These are phyloP conservation scores for Diplodia corticola DNA, from an alignment of 2,329 filamentous ascomycete species.

Conservation along the genomic window DNA sequence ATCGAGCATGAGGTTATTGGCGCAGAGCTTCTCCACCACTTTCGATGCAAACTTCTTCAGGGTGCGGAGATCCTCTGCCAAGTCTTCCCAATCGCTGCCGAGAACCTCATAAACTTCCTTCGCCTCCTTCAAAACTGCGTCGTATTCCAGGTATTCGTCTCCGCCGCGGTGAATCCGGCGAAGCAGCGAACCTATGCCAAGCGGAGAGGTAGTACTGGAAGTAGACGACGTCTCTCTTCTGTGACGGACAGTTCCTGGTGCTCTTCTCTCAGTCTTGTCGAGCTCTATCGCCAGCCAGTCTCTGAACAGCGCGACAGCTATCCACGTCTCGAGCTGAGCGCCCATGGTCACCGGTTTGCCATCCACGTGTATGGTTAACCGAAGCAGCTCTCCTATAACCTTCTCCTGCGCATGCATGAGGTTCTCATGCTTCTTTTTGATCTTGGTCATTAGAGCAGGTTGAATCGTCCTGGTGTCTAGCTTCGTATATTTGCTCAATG, in stretches of 20 bases:
- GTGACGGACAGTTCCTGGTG: not conserved
- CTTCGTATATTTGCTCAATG: not conserved
- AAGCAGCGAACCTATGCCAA: constrained; percentile 32
- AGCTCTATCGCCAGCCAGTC: constrained; percentile 33
- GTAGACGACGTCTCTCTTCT: too few relatives aligned
- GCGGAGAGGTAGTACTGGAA: not conserved
- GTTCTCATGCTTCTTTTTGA: constrained; percentile 26
- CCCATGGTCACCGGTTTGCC: constrained; percentile 13
- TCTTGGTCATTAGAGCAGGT: constrained; percentile 3
- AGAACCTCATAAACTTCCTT: constrained; percentile 24
- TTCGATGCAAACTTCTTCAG: constrained; percentile 32
- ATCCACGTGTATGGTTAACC: constrained; percentile 27
- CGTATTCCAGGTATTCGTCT: constrained; percentile 32
- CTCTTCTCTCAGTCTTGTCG: not conserved
- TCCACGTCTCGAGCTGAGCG: constrained; percentile 30
- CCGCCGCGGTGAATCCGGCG: constrained; percentile 32
- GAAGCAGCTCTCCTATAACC: constrained; percentile 32
- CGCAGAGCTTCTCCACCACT: constrained; percentile 26
- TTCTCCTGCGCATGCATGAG: constrained; percentile 26
- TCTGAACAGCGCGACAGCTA: constrained; percentile 35
- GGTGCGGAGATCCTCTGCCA: constrained; percentile 30
- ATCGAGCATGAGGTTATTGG: constrained; percentile 33
- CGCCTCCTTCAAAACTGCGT: constrained; percentile 29
- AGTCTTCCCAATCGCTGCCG: constrained; percentile 26
- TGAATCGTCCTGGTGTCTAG: not conserved